Percentiles rank a stretch among this genome's conserved stretches.
phyloP scores from a whole-genome alignment of 164 flowering plant genomes.

The Santalum album region DNA sequence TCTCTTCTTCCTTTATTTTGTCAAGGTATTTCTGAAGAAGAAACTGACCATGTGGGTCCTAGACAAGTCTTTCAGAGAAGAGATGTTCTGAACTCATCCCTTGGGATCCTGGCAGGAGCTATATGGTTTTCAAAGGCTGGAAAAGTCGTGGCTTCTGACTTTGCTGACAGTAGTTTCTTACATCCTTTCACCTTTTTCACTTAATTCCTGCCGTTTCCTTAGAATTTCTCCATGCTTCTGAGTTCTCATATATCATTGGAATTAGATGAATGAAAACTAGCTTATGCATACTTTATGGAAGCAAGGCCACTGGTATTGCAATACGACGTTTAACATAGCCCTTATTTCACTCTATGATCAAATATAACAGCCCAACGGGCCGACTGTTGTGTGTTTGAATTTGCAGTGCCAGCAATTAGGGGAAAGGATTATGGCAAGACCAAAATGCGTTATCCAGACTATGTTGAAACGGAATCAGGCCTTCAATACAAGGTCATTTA shows the following conservation, averaged over 20 bases:
- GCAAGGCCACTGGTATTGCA: no score
- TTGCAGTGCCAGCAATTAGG: slow-evolving; percentile 77
- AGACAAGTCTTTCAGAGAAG: slow-evolving; percentile 31
- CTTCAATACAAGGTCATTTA: slow-evolving; percentile 80
- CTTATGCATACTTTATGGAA: no score
- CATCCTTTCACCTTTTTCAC: background rate
- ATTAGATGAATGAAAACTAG: no score
- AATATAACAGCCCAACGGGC: slow-evolving; percentile 7
- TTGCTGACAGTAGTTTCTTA: slow-evolving; percentile 58
- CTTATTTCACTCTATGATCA: no score
- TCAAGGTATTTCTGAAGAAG: slow-evolving; percentile 3
- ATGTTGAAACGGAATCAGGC: slow-evolving; percentile 69
- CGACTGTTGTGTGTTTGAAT: slow-evolving; percentile 13
- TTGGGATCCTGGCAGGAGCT: slow-evolving; percentile 29
- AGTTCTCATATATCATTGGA: no score
- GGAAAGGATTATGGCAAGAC: slow-evolving; percentile 94
- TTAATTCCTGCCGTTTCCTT: background rate
- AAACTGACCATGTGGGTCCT: background rate
- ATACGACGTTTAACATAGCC: no score
- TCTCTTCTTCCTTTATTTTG: background rate
- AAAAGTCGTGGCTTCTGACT: slow-evolving; percentile 52
- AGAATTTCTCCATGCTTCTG: no score
- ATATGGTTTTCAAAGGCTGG: slow-evolving; percentile 16
- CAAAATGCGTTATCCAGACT: slow-evolving; percentile 84
- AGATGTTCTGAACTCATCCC: slow-evolving; percentile 29